phyloP scores from a whole-genome alignment of 768 basidiomycete species.

The Pulveroboletus sp. region DNA sequence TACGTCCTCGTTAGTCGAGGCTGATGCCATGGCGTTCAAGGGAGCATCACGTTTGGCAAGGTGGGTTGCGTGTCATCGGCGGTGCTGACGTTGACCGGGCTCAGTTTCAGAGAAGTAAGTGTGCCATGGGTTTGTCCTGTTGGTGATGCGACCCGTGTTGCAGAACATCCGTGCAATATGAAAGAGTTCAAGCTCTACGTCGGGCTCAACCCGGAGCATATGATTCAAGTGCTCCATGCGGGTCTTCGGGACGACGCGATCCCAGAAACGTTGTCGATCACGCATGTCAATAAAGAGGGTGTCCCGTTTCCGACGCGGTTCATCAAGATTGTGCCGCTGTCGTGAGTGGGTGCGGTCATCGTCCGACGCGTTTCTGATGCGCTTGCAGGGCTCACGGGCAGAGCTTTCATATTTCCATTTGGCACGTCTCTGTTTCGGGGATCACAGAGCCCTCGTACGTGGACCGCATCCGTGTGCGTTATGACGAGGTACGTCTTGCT shows the following conservation, averaged over 20 bases:
- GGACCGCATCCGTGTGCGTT: slow-evolving; percentile 46
- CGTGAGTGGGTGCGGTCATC: slow-evolving; percentile 43
- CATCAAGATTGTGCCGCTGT: slow-evolving; percentile 73
- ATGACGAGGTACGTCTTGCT: slow-evolving; percentile 70
- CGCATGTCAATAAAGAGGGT: slow-evolving; percentile 53
- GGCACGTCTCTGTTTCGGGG: slow-evolving; percentile 66
- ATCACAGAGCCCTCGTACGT: slow-evolving; percentile 56
- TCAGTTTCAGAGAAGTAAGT: slow-evolving; percentile 30
- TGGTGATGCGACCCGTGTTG: slow-evolving; percentile 5
- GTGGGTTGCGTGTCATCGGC: slow-evolving; percentile 34
- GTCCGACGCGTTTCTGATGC: background rate
- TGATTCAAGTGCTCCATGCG: slow-evolving; percentile 65
- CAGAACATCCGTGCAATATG: slow-evolving; percentile 84
- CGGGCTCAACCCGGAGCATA: slow-evolving; percentile 60
- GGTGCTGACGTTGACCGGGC: background rate
- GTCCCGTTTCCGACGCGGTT: slow-evolving; percentile 63
- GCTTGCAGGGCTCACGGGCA: slow-evolving; percentile 59
- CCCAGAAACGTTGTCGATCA: slow-evolving; percentile 62
- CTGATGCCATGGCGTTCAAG: slow-evolving; percentile 32
- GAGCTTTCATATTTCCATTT: slow-evolving; percentile 78
- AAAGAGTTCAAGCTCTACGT: slow-evolving; percentile 76
- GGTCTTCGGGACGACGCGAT: slow-evolving; percentile 63
- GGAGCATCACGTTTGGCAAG: slow-evolving; percentile 79
- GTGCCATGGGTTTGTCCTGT: background rate
- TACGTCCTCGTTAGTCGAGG: background rate